These are phyloP conservation scores for Pleurotus ostreatus DNA, from an alignment of 768 basidiomycete species.

Conservation along the genomic window DNA sequence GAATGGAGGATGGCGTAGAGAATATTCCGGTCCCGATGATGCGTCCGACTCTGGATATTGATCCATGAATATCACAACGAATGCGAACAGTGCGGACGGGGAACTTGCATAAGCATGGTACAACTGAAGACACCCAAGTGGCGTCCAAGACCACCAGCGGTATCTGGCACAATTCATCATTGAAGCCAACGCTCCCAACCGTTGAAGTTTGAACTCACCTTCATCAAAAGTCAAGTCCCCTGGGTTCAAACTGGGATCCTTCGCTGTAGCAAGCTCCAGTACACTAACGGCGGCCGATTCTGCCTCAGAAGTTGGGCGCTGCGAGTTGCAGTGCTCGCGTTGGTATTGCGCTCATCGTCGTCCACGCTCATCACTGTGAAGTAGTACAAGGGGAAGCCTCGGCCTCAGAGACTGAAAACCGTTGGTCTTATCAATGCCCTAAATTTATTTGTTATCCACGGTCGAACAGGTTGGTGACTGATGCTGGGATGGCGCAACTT, in stretches of 20 bases:
- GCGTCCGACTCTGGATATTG: conserved; percentile 33
- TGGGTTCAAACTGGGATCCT: conserved; percentile 22
- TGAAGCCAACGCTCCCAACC: not conserved
- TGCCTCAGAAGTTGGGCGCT: too few relatives aligned
- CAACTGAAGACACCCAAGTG: conserved; percentile 55
- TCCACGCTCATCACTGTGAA: too few relatives aligned
- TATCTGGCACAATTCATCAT: conserved; percentile 24
- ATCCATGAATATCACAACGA: not conserved
- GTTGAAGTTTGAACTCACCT: conserved; percentile 23
- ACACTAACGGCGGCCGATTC: too few relatives aligned
- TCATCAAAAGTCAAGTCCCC: conserved; percentile 48
- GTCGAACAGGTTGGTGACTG: too few relatives aligned
- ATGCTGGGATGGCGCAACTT: too few relatives aligned
- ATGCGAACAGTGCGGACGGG: not conserved
- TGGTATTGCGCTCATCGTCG: too few relatives aligned
- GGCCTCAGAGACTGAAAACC: too few relatives aligned
- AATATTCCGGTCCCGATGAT: conserved; percentile 68
- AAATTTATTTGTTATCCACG: too few relatives aligned
- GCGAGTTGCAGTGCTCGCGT: too few relatives aligned
- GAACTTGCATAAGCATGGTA: conserved; percentile 46
- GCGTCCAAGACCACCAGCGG: conserved; percentile 54
- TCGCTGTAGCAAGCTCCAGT: not conserved
- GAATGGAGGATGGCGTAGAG: conserved; percentile 57
- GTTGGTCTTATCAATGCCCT: too few relatives aligned
- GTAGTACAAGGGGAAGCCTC: too few relatives aligned